phyloP scores from a whole-genome alignment of 768 basidiomycete genomes.

The Suillus subaureus region DNA sequence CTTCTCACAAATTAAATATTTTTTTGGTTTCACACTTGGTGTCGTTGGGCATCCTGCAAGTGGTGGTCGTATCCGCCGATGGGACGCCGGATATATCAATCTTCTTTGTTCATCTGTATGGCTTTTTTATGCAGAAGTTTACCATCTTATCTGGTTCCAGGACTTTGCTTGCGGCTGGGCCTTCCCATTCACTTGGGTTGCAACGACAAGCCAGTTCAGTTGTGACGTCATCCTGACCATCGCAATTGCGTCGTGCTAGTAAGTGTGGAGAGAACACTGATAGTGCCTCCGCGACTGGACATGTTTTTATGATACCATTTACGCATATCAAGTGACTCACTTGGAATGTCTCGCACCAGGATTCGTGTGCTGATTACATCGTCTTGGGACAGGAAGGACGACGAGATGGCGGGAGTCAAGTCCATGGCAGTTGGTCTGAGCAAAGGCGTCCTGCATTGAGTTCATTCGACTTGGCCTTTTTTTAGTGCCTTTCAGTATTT shows the following conservation, averaged over 20 bases:
- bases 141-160: background rate
- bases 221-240: background rate
- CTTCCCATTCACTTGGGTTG: background rate
- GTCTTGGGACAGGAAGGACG: background rate
- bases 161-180: background rate
- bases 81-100: slow-evolving; percentile 30
- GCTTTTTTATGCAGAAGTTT: background rate
- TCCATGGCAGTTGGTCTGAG: background rate
- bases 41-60: background rate
- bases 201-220: background rate
- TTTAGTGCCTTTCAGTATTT: background rate
- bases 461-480: background rate
- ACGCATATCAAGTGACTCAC: too few species aligned
- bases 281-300: background rate
- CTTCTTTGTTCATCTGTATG: slow-evolving; percentile 31
- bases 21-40: background rate
- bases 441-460: background rate
- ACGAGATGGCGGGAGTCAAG: background rate
- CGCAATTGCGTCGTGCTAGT: background rate
- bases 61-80: slow-evolving; percentile 27
- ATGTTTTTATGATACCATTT: background rate
- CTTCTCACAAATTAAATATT: too few species aligned
- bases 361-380: background rate
- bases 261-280: background rate
- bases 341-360: background rate